These are phyloP conservation scores for Ramaria sp. DNA, from an alignment of 768 basidiomycete genomes.

Conservation along the genomic window DNA sequence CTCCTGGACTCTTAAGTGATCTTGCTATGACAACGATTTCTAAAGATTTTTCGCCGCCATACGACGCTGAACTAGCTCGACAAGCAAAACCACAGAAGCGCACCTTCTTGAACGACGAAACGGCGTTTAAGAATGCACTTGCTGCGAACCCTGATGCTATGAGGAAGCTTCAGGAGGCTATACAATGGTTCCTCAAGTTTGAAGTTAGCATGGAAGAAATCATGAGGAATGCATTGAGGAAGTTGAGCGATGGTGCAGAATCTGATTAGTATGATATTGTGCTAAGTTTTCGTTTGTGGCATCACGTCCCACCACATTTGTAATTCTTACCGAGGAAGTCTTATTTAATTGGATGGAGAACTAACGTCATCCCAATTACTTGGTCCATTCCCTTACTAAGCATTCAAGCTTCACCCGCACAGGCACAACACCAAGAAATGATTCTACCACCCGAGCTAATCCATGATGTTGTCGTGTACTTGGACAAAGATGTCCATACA, in stretches of 20 bases:
- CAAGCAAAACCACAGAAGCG: conserved; percentile 11
- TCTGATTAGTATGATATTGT: neutral
- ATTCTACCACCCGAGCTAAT: conserved; percentile 21
- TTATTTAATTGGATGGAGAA: no score
- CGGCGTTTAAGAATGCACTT: conserved; percentile 26
- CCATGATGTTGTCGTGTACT: conserved; percentile 20
- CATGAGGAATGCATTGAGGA: conserved; percentile 18
- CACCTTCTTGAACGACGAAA: conserved; percentile 28
- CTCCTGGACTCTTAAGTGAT: conserved; percentile 19
- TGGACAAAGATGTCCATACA: conserved; percentile 24
- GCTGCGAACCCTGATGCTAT: conserved; percentile 26
- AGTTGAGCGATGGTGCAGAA: neutral
- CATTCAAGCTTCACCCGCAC: no score
- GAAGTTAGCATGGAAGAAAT: conserved; percentile 24
- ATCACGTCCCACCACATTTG: no score
- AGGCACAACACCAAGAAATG: neutral
- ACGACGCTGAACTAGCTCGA: neutral
- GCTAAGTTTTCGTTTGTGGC: no score
- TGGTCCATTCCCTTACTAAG: neutral
- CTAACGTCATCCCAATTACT: neutral
- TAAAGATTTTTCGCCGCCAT: neutral
- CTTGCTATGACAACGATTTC: conserved; percentile 29
- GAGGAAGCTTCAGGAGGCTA: conserved; percentile 34
- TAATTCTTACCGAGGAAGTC: no score
- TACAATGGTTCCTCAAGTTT: conserved; percentile 29